A percentile compares a stretch with the other conserved stretches of the same genome.
Conservation (phyloP, 345 rosid species). For the Erucastrum elatum region DNA sequence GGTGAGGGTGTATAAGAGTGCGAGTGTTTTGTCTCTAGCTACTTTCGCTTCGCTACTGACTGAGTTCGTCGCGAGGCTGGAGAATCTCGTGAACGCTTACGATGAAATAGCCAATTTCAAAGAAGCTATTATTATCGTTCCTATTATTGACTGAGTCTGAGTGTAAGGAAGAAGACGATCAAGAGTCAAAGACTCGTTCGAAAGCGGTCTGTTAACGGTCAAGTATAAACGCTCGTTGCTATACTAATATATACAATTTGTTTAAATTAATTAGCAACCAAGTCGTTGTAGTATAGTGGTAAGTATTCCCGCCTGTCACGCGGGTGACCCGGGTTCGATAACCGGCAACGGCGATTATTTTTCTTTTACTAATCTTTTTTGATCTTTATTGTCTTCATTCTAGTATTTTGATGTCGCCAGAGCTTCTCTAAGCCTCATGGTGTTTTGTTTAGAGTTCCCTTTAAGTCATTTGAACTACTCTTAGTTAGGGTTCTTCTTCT, state of each 20-base stretch:
- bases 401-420: constrained; percentile 6
- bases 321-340: constrained; percentile 97
- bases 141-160: background rate
- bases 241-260: too few species aligned
- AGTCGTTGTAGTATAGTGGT: constrained; percentile 94
- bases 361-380: too few species aligned
- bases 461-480: background rate
- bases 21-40: constrained; percentile 74
- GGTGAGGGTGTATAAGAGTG: constrained; percentile 63
- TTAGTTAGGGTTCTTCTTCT: constrained; percentile 19
- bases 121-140: constrained; percentile 22
- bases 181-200: too few species aligned
- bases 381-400: constrained; percentile 7
- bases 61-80: constrained; percentile 81
- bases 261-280: too few species aligned
- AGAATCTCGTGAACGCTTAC: constrained; percentile 61
- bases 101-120: constrained; percentile 58
- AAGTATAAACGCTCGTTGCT: too few species aligned
- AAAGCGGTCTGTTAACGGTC: too few species aligned
- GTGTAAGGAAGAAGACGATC: background rate
- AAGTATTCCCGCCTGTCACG: constrained; percentile 93
- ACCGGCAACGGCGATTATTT: constrained; percentile 44
- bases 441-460: constrained; percentile 1
- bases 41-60: constrained; percentile 78
- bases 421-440: constrained; percentile 19